Evolutionary conservation across 2,329 filamentous ascomycete genomes (phyloP).

Genomic region (Neofusicoccum sp.): DNA sequence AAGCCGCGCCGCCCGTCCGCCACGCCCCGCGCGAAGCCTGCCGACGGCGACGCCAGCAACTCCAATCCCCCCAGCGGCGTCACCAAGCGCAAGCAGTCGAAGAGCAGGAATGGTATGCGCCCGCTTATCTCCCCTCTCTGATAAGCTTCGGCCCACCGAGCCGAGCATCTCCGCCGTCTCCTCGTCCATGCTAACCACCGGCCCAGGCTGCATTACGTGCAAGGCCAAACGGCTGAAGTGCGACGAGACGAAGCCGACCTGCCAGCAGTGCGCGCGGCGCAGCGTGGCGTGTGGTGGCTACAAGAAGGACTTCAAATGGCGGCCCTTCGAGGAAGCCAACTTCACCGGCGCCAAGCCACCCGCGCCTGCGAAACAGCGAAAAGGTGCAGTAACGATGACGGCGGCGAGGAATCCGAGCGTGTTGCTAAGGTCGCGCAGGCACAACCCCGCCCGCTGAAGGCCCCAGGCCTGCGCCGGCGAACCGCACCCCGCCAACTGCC

Average conservation of each 20-base stretch:
- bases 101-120: conserved; percentile 67
- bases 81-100: conserved; percentile 68
- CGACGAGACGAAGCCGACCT: conserved; percentile 68
- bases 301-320: conserved; percentile 75
- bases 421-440: conserved; percentile 19
- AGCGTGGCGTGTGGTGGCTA: conserved; percentile 68
- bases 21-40: conserved; percentile 4
- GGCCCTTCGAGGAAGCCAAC: conserved; percentile 64
- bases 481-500: conserved; percentile 8
- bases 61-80: conserved; percentile 31
- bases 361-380: conserved; percentile 11
- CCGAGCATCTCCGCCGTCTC: conserved; percentile 18
- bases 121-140: conserved; percentile 22
- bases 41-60: not conserved
- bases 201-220: conserved; percentile 67
- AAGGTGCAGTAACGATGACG: conserved; percentile 7
- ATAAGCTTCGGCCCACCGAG: conserved; percentile 21
- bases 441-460: conserved; percentile 18
- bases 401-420: not conserved
- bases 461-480: not conserved
- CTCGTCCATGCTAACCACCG: conserved; percentile 2
- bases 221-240: conserved; percentile 72
- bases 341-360: conserved; percentile 46
- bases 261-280: conserved; percentile 64
- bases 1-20: conserved; percentile 25